phyloP scores from a whole-genome alignment of 192 early-diverging fungal species.

The Backusella tarrabulga region DNA sequence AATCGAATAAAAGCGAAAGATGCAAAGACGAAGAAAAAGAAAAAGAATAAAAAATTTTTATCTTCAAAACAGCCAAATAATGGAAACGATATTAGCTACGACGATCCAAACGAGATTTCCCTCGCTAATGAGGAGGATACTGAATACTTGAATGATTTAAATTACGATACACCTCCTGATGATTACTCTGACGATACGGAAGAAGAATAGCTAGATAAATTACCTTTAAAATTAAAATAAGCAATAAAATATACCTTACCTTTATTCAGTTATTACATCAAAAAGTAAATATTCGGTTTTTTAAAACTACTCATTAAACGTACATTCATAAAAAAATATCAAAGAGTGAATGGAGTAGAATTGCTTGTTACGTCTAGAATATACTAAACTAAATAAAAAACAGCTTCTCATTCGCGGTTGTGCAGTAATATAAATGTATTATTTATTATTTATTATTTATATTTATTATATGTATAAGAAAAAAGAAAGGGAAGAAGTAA shows the following conservation, averaged over 20 bases:
- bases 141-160: not conserved
- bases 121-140: not conserved
- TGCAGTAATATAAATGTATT: not conserved
- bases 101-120: not conserved
- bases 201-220: not conserved
- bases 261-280: too few relatives aligned
- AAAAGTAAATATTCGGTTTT: too few relatives aligned
- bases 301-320: too few relatives aligned
- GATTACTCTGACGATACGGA: not conserved
- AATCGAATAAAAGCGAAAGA: not conserved
- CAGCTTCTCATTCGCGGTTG: too few relatives aligned
- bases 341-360: too few relatives aligned
- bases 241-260: too few relatives aligned
- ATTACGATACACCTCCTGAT: not conserved
- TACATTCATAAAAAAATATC: too few relatives aligned
- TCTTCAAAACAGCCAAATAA: not conserved
- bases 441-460: not conserved
- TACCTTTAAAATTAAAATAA: too few relatives aligned
- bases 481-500: not conserved
- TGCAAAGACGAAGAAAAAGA: not conserved
- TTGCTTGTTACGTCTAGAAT: too few relatives aligned
- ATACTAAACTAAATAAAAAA: too few relatives aligned
- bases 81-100: not conserved
- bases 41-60: not conserved
- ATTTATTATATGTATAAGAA: not conserved